These are phyloP conservation scores for Globisporangium canariense DNA, from an alignment of 352 stramenopile genomes.

Conservation along the genomic window DNA sequence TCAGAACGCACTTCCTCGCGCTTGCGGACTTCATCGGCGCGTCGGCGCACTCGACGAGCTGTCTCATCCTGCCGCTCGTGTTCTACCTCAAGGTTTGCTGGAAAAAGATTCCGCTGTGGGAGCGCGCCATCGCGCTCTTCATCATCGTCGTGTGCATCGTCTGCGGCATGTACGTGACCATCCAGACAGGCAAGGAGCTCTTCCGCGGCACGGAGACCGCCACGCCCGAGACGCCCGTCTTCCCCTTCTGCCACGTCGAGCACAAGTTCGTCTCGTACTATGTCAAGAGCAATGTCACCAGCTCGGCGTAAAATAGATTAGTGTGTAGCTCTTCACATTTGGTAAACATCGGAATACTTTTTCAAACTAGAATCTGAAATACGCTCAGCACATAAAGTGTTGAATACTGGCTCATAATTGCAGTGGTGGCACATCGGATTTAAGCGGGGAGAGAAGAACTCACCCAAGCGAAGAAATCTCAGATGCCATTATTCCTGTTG, in stretches of 20 bases:
- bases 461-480: neutral
- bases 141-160: conserved; percentile 22
- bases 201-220: conserved; percentile 5
- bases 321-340: neutral
- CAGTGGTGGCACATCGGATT: neutral
- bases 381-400: too few species aligned
- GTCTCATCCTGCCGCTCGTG: conserved; percentile 29
- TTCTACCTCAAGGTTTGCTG: conserved; percentile 36
- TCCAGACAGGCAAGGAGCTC: conserved; percentile 19
- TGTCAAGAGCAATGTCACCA: conserved; percentile 8
- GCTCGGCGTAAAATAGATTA: neutral
- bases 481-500: neutral
- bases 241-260: conserved; percentile 18
- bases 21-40: conserved; percentile 30
- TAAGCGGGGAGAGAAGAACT: neutral
- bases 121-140: conserved; percentile 18
- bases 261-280: conserved; percentile 20
- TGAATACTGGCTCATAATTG: too few species aligned
- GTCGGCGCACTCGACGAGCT: conserved; percentile 23
- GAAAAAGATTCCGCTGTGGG: conserved; percentile 21
- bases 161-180: conserved; percentile 25
- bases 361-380: too few species aligned
- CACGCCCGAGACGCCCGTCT: conserved; percentile 18
- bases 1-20: conserved; percentile 21
- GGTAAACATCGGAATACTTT: neutral